phyloP scores from a whole-genome alignment of 495 filamentous ascomycete genomes.

The Barbatosphaeria neglecta region DNA sequence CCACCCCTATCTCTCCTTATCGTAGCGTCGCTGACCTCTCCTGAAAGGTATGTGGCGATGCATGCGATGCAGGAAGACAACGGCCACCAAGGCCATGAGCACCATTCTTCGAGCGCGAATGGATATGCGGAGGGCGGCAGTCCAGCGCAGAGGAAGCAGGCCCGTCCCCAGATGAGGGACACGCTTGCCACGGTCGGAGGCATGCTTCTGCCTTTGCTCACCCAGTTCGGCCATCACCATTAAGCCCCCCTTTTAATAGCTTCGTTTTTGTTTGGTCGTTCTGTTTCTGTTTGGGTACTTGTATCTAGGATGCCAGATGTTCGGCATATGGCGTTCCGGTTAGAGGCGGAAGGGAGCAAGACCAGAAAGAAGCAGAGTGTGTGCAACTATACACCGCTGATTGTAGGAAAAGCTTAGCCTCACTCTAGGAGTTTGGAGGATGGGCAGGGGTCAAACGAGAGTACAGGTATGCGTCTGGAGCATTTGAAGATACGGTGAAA shows the following conservation, averaged over 20 bases:
- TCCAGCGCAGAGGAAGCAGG: slow-evolving; percentile 35
- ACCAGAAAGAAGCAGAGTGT: too few relatives aligned
- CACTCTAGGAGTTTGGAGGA: too few relatives aligned
- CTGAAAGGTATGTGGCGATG: slow-evolving; percentile 84
- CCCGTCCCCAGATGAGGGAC: slow-evolving; percentile 45
- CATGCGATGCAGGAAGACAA: slow-evolving; percentile 90
- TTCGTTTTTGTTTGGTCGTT: not conserved
- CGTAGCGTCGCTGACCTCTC: slow-evolving; percentile 7
- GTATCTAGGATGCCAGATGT: too few relatives aligned
- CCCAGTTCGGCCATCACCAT: slow-evolving; percentile 85
- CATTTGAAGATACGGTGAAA: too few relatives aligned
- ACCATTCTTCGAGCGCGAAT: slow-evolving; percentile 42
- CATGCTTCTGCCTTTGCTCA: slow-evolving; percentile 81
- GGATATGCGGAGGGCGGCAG: slow-evolving; percentile 52
- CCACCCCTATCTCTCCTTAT: not conserved
- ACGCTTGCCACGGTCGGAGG: slow-evolving; percentile 70
- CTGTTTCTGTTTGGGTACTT: too few relatives aligned
- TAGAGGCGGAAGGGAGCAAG: too few relatives aligned
- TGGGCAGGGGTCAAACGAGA: too few relatives aligned
- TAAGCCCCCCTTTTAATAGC: slow-evolving; percentile 18
- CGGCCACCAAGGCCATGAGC: slow-evolving; percentile 32
- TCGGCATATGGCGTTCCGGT: too few relatives aligned
- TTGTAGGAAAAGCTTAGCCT: too few relatives aligned
- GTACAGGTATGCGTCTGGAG: too few relatives aligned
- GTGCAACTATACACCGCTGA: too few relatives aligned